Base-by-base conservation (phyloP, 2,329 filamentous ascomycete genomes). In the Colletotrichum scovillei region DNA sequence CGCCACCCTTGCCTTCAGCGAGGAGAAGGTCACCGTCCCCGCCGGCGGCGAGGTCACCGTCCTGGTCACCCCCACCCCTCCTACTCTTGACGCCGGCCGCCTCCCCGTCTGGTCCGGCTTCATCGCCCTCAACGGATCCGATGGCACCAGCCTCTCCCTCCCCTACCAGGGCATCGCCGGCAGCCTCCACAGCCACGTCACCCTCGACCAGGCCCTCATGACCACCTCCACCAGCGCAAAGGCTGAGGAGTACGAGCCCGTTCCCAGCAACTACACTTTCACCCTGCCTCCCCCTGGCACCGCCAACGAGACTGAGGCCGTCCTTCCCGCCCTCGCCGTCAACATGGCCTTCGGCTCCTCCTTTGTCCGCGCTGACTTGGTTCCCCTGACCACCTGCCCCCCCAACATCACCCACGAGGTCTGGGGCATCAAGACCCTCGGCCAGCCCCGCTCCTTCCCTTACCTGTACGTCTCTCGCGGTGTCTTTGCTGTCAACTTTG, bases 321-420 rank as follows among this genome's bases (percentile, higher is more conserved):
- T 77, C 26, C 78, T 86, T 16, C 87, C 87, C 19, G 78, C 80
- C 6, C 76, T 88, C 3, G 83, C 84, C 0, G 75, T 84, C 68
- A 78, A 81, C 57, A 75, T 89, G 5, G 81, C 83, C 24, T 84
- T 89, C 24, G 88, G 88, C 42, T 85, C 85, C 2, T 78, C 82
- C 3, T 79, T 82, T 9, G 66, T 89, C 7, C 84, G 82, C 59
- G 81, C 83, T 70, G 84, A 88, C 69, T 77, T 88, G 22, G 81
- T 89, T 0, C 83, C 86, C 5, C 65, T 85, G 63, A 77, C 75
- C 5, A 77, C 78, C 19, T 79, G 77, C 56, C 69, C 75, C 3
- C 75, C 76, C 60, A 79, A 81, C 64, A 73, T 76, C 30, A 79
- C 79, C 2, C 79, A 76, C 8, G 79, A 83, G 65, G 72, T 78